Conservation (phyloP, 192 early-diverging fungal species). For the Entophlyctis helioformis region DNA sequence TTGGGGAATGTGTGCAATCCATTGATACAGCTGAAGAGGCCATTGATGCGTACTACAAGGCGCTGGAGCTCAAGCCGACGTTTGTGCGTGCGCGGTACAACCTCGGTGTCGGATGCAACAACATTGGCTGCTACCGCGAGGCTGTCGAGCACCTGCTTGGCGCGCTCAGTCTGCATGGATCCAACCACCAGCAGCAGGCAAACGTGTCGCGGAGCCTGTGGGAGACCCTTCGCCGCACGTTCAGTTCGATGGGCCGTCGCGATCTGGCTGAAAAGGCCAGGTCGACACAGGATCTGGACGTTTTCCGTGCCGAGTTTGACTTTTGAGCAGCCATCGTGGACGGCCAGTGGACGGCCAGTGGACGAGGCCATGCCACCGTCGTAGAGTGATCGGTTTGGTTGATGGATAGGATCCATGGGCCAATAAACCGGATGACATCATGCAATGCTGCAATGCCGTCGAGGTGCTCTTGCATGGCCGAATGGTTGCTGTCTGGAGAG, state of each 20-base stretch:
- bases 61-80: conserved; percentile 85
- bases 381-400: no score
- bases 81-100: conserved; percentile 96
- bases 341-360: no score
- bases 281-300: conserved; percentile 62
- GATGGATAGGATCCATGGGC: no score
- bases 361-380: no score
- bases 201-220: conserved; percentile 53
- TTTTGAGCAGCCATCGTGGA: no score
- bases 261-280: conserved; percentile 75
- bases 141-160: conserved; percentile 85
- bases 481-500: no score
- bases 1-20: no score
- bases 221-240: conserved; percentile 67
- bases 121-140: conserved; percentile 75
- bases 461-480: no score
- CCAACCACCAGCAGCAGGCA: conserved; percentile 62
- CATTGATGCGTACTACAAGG: conserved; percentile 88
- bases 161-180: no score
- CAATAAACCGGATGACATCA: no score
- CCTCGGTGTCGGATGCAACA: conserved; percentile 82
- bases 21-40: no score
- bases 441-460: no score
- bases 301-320: conserved; percentile 76
- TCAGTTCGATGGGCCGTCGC: conserved; percentile 65